These are phyloP conservation scores for Iris macrosiphon DNA, from an alignment of 106 monocot genomes.

Conservation along the genomic window DNA sequence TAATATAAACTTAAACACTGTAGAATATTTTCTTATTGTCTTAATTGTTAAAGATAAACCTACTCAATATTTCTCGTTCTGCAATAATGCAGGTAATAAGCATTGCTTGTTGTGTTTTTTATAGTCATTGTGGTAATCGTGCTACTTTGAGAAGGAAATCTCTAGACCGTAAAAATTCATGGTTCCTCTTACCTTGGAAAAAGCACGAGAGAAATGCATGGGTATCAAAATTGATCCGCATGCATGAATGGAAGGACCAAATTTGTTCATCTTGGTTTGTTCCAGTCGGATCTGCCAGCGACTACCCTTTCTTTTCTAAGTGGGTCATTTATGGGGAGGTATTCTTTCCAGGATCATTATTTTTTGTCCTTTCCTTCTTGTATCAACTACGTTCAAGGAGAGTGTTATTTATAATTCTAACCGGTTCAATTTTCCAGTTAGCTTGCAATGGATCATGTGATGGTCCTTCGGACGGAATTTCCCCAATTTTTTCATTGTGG, in stretches of 20 bases:
- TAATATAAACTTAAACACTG: conserved; percentile 1
- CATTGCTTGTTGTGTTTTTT: conserved; percentile 96
- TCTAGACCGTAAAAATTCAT: conserved; percentile 61
- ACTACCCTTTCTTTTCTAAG: conserved; percentile 90
- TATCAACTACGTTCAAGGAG: background rate
- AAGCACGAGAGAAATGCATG: conserved; percentile 65
- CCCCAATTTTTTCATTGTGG: conserved; percentile 95
- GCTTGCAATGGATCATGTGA: conserved; percentile 77
- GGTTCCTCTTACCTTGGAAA: conserved; percentile 62
- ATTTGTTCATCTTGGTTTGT: conserved; percentile 98
- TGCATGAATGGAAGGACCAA: conserved; percentile 95
- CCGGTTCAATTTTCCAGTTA: conserved; percentile 47
- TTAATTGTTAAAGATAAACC: background rate
- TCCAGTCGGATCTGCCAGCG: conserved; percentile 89
- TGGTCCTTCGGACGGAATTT: conserved; percentile 82
- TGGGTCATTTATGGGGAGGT: conserved; percentile 99
- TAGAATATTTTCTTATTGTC: background rate
- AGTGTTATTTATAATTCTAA: conserved; percentile 1
- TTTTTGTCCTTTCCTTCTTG: conserved; percentile 4
- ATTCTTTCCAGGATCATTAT: conserved; percentile 5
- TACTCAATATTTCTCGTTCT: background rate
- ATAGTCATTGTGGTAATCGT: conserved; percentile 98
- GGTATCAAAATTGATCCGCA: conserved; percentile 77
- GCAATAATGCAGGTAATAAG: conserved; percentile 77
- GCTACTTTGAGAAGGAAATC: conserved; percentile 48